phyloP scores from a whole-genome alignment of 2,329 filamentous ascomycete genomes.

The Ophiostoma sp. region DNA sequence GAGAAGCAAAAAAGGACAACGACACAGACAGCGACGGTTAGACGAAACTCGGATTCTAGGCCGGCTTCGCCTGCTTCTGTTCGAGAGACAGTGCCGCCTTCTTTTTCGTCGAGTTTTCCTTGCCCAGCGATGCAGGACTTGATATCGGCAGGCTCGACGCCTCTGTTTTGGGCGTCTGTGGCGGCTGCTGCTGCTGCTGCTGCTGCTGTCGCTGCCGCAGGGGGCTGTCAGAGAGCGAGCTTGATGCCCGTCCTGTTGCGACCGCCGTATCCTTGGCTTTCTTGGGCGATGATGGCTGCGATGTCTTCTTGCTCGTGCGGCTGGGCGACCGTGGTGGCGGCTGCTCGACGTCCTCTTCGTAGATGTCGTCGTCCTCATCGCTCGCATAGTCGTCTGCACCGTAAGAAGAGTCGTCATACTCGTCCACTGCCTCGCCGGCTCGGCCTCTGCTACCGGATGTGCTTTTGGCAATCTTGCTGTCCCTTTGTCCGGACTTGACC shows the following conservation, averaged over 20 bases:
- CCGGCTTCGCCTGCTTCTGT: background rate
- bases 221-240: background rate
- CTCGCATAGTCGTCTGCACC: background rate
- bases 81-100: background rate
- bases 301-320: constrained; percentile 2
- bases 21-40: background rate
- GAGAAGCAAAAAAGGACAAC: background rate
- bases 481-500: no score
- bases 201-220: constrained; percentile 13
- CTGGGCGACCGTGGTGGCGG: background rate
- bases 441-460: no score
- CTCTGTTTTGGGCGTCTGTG: constrained; percentile 12
- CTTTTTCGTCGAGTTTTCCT: background rate
- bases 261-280: constrained; percentile 6
- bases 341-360: background rate
- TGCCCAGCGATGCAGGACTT: background rate
- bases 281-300: background rate
- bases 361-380: background rate
- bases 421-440: background rate
- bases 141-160: background rate
- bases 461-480: no score
- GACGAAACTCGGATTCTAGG: constrained; percentile 6
- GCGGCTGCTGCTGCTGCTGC: background rate
- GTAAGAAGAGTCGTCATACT: background rate
- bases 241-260: constrained; percentile 6